phyloP scores from a whole-genome alignment of 2,329 filamentous ascomycete species.

The Trichoderma cornu-damae region DNA sequence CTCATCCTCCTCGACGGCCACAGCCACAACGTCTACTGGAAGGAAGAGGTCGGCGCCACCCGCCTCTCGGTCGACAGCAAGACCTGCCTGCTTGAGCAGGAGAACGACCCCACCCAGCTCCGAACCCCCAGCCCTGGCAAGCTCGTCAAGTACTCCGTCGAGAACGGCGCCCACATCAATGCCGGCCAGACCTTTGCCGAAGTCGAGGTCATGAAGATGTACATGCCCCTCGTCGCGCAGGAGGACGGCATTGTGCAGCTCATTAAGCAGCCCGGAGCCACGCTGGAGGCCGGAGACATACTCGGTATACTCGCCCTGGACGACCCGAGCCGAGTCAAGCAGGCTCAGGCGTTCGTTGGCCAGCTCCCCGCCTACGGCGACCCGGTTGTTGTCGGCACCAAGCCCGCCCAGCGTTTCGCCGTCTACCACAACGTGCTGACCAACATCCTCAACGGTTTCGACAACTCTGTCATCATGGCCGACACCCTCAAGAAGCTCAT shows the following conservation, averaged over 20 bases:
- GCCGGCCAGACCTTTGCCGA: conserved; percentile 93
- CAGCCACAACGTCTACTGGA: conserved; percentile 99
- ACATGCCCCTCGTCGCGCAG: conserved; percentile 94
- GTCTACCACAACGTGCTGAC: conserved; percentile 71
- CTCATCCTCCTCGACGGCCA: conserved; percentile 85
- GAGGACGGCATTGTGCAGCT: conserved; percentile 96
- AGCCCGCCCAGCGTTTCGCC: conserved; percentile 82
- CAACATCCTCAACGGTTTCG: conserved; percentile 88
- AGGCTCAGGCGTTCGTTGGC: conserved; percentile 87
- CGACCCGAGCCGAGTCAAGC: conserved; percentile 93
- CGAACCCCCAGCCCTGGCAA: conserved; percentile 93
- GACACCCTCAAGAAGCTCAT: conserved; percentile 80
- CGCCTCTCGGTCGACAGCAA: conserved; percentile 96
- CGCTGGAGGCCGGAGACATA: conserved; percentile 94
- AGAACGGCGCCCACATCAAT: conserved; percentile 88
- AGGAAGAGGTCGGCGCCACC: conserved; percentile 94
- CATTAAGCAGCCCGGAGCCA: conserved; percentile 98
- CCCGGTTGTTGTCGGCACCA: conserved; percentile 81
- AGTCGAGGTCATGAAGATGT: conserved; percentile 99
- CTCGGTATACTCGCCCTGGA: conserved; percentile 95
- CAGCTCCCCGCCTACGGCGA: conserved; percentile 83
- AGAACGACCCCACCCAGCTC: conserved; percentile 97
- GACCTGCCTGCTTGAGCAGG: conserved; percentile 95
- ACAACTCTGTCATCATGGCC: conserved; percentile 96
- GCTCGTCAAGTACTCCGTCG: conserved; percentile 94